Evolutionary conservation across 208 protist genomes (phyloP).

Genomic region (Trypanosoma theileri): DNA sequence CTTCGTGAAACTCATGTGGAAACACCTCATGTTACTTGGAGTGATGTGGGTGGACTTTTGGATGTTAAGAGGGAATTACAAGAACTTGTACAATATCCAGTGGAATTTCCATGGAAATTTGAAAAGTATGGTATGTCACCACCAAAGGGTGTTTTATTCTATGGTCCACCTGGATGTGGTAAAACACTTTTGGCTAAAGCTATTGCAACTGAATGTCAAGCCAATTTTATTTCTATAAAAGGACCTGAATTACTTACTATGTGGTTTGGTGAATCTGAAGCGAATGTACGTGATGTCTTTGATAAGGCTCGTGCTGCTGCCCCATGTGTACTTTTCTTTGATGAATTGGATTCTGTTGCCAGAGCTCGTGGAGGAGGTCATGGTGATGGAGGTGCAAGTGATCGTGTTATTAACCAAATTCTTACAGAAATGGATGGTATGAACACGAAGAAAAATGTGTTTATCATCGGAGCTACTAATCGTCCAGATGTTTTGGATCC

Average conservation of each 20-base stretch:
- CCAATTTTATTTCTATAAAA: slow-evolving; percentile 99
- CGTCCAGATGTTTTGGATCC: slow-evolving; percentile 99
- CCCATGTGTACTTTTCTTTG: slow-evolving; percentile 99
- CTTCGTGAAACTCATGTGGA: slow-evolving; percentile 99
- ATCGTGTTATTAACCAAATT: slow-evolving; percentile 99
- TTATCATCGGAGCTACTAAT: slow-evolving; percentile 99
- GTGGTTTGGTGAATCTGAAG: slow-evolving; percentile 99
- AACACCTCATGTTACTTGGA: slow-evolving; percentile 99
- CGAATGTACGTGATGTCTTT: slow-evolving; percentile 99
- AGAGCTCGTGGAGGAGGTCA: slow-evolving; percentile 92
- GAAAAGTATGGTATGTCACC: slow-evolving; percentile 99
- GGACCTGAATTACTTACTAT: slow-evolving; percentile 99
- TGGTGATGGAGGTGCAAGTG: slow-evolving; percentile 98
- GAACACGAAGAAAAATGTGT: slow-evolving; percentile 99
- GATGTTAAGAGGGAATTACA: slow-evolving; percentile 98
- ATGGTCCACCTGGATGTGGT: slow-evolving; percentile 99
- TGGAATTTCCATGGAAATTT: slow-evolving; percentile 99
- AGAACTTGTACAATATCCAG: slow-evolving; percentile 99
- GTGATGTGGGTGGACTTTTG: slow-evolving; percentile 99
- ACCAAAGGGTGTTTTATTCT: slow-evolving; percentile 97
- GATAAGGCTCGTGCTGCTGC: slow-evolving; percentile 99
- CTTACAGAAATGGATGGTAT: slow-evolving; percentile 99
- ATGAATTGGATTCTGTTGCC: slow-evolving; percentile 99
- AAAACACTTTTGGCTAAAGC: slow-evolving; percentile 98
- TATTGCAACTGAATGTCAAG: slow-evolving; percentile 99